A percentile compares a stretch with the other conserved stretches of the same genome.
These are phyloP conservation scores for Boletellus dicymbophilus DNA, from an alignment of 1,284 basidiomycete genomes.

Conservation along the genomic window DNA sequence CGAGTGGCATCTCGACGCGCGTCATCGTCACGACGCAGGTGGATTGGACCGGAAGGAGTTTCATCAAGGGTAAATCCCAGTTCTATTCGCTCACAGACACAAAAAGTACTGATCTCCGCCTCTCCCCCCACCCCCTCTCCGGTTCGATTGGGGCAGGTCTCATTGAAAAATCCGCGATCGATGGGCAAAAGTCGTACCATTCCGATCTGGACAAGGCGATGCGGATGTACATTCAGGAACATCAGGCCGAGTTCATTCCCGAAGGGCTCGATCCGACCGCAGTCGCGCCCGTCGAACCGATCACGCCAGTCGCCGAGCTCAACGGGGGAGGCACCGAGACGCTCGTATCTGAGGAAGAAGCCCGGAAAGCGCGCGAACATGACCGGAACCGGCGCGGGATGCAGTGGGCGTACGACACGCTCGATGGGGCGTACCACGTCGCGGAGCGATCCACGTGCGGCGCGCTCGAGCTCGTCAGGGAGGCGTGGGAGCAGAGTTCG, in stretches of 20 bases:
- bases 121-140: no score
- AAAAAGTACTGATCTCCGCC: no score
- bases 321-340: slow-evolving; percentile 9
- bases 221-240: slow-evolving; percentile 85
- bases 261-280: slow-evolving; percentile 68
- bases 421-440: slow-evolving; percentile 73
- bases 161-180: slow-evolving; percentile 90
- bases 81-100: background rate
- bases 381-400: slow-evolving; percentile 71
- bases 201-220: slow-evolving; percentile 83
- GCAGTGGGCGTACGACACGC: slow-evolving; percentile 86
- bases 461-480: slow-evolving; percentile 70
- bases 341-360: slow-evolving; percentile 21
- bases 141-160: no score
- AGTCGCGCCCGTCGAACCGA: slow-evolving; percentile 39
- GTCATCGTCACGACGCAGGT: slow-evolving; percentile 91
- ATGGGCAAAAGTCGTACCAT: slow-evolving; percentile 95
- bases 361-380: slow-evolving; percentile 55
- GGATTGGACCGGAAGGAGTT: slow-evolving; percentile 96
- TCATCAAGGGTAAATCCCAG: slow-evolving; percentile 79
- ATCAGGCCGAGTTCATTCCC: slow-evolving; percentile 88
- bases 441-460: slow-evolving; percentile 67
- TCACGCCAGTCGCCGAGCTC: slow-evolving; percentile 21
- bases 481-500: slow-evolving; percentile 73
- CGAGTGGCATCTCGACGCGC: slow-evolving; percentile 72